Base-by-base conservation (phyloP, 805 yeast species). In the Cyberlindnera xylosilytica region DNA sequence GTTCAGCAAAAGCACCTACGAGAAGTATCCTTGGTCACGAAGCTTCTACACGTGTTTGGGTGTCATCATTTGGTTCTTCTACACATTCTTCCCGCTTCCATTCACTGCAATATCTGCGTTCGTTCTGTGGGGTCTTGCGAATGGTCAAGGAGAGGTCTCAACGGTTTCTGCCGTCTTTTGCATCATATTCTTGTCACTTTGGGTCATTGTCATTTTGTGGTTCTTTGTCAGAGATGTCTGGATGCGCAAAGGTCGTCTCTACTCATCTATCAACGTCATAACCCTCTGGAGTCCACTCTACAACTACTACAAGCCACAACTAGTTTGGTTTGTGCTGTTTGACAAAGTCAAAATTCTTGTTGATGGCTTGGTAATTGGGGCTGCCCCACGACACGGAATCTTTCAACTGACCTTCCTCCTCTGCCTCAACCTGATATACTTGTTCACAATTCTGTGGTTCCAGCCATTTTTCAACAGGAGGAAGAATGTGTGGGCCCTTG, bases 261-360 rank as follows among this genome's bases (percentile, higher is more conserved):
- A 76, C 50, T 69, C 78, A 3, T 74, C 79, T 2, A 61, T 74
- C 41, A 68, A 64, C 39, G 59, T 69, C 6, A 68, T 76, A 30
- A 62, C 74, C 38, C 41, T 68, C 3, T 78, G 80, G 79, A 67
- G 73, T 4, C 60, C 62, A 36, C 52, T 66, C 19, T 77, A 76
- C 53, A 63, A 66, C 41, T 60, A 63, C 15, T 73, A 69, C 53
- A 64, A 67, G 19, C 79, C 81, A 1, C 54, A 62, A 13, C 59
- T 62, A 44, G 64, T 70, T 1, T 59, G 56, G 39, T 76, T 61
- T 48, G 64, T 69, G 12, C 49, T 65, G 2, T 49, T 69, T 26
- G 78, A 74, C 29, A 54, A 61, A 11, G 19, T 58, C 0, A 61
- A 61, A 13, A 36, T 64, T 4, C 24, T 74, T 1, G 15, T 68